These are phyloP conservation scores for Aspergillus costaricaensis DNA, from an alignment of 2,329 filamentous ascomycete species.

Conservation along the genomic window DNA sequence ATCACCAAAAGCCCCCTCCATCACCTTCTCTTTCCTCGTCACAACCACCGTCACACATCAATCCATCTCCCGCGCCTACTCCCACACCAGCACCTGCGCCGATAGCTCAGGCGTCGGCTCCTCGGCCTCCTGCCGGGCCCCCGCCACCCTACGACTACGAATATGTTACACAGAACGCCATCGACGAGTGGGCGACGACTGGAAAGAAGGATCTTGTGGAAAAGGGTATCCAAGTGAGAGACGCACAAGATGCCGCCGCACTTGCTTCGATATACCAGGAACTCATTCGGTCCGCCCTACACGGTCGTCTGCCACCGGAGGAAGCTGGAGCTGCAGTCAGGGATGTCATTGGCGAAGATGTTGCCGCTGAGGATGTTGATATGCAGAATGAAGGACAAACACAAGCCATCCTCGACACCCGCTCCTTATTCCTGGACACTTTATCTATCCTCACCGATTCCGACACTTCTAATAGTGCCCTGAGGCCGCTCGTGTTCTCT, in stretches of 20 bases:
- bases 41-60: constrained; percentile 23
- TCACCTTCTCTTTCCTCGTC: constrained; percentile 18
- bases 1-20: constrained; percentile 19
- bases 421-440: constrained; percentile 77
- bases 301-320: constrained; percentile 64
- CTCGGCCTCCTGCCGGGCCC: constrained; percentile 24
- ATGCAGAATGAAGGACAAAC: constrained; percentile 47
- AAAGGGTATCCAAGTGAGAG: constrained; percentile 64
- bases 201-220: constrained; percentile 69
- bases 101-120: constrained; percentile 15
- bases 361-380: constrained; percentile 51
- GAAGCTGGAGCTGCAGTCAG: constrained; percentile 74
- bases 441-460: constrained; percentile 76
- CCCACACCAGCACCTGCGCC: constrained; percentile 7
- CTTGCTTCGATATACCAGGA: constrained; percentile 81
- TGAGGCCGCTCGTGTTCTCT: constrained; percentile 70
- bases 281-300: constrained; percentile 73
- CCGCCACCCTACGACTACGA: constrained; percentile 67
- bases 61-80: constrained; percentile 21
- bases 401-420: constrained; percentile 56
- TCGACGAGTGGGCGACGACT: constrained; percentile 67
- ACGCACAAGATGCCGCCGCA: constrained; percentile 67
- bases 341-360: constrained; percentile 67
- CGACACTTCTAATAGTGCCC: constrained; percentile 58
- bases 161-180: constrained; percentile 69